Base-by-base conservation (phyloP, 352 stramenopile species). In the Phytophthora sp. region DNA sequence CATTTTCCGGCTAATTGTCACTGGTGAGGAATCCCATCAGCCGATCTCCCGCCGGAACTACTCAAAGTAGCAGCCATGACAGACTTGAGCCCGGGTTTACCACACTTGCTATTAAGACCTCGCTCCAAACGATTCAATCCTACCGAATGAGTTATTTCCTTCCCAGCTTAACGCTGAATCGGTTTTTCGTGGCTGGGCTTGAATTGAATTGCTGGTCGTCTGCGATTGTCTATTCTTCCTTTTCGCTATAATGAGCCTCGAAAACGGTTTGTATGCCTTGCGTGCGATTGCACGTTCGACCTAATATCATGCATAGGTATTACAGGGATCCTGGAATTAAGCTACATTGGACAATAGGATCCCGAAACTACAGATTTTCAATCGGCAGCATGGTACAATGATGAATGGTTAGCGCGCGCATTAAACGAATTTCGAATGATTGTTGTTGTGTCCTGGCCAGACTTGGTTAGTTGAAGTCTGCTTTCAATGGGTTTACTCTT, bases 361-460 rank as follows among this genome's bases (percentile, higher is more conserved):
- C 37, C 50, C 9, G 1, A 15, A 2, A 21, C 20, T 5, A 12
- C 37, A 3, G 55, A 58, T 24, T 69, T 82, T 58, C 50, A 57
- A 1, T 11, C 38, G 3, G 20, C 43, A 12, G 28, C 18, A 18
- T 79, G 65, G 72, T 76, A 65, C 43, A 50, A 54, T 28, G 60
- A 79, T 39, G 50, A 53, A 41, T 75, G 66, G 61, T 18, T 28
- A 17, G 57, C 50, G 8, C 50, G 52, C 28, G 51, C 35, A n/a
- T 6, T 71, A 13, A 66, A 74, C 32, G 60, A 74, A 32, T 28
- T 71, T 30, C 54, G 68, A n/a, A 38, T 71, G 28, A 43, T 74
- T 8, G 41, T 54, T 37, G 57, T 74, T 11, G 42, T 62, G 9
- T 74, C 65, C 2, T 65, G 54, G 42, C 37, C 31, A 0, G 59